These are phyloP conservation scores for Clonostachys byssicola DNA, from an alignment of 2,329 filamentous ascomycete species.

Conservation along the genomic window DNA sequence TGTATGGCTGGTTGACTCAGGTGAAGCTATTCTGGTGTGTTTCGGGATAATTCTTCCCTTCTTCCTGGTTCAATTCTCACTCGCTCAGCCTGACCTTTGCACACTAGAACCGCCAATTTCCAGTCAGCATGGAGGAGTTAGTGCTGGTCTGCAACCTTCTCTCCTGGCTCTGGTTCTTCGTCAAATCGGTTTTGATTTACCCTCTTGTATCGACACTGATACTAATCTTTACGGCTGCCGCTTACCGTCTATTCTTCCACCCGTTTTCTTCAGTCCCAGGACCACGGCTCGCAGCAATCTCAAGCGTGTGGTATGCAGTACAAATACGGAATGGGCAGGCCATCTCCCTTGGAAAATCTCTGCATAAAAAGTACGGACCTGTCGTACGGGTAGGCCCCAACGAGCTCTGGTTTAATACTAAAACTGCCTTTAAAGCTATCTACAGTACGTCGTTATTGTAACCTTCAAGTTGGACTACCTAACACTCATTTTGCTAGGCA, in stretches of 20 bases:
- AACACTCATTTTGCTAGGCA: slow-evolving; percentile 25
- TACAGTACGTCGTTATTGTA: slow-evolving; percentile 31
- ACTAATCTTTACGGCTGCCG: too few species aligned
- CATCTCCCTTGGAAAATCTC: slow-evolving; percentile 28
- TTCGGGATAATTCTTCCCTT: too few species aligned
- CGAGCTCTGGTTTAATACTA: slow-evolving; percentile 47
- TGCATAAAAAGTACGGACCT: slow-evolving; percentile 44
- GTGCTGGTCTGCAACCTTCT: too few species aligned
- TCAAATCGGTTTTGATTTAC: too few species aligned
- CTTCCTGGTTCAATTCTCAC: too few species aligned
- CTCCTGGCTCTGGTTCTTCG: too few species aligned
- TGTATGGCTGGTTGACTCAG: too few species aligned
- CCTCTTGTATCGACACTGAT: too few species aligned
- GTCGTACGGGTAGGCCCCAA: slow-evolving; percentile 49
- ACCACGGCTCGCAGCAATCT: slow-evolving; percentile 38
- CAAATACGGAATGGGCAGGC: slow-evolving; percentile 38
- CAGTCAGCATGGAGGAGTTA: too few species aligned
- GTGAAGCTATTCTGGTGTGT: too few species aligned
- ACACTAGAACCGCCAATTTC: too few species aligned
- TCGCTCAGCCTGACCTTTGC: too few species aligned
- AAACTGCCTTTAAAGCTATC: slow-evolving; percentile 39
- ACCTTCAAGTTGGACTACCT: background rate
- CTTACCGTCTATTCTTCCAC: slow-evolving; percentile 36
- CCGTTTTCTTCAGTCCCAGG: slow-evolving; percentile 40
- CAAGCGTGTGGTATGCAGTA: slow-evolving; percentile 41